Conservation (phyloP, 2,329 filamentous ascomycete genomes). For the Fusarium globosum region DNA sequence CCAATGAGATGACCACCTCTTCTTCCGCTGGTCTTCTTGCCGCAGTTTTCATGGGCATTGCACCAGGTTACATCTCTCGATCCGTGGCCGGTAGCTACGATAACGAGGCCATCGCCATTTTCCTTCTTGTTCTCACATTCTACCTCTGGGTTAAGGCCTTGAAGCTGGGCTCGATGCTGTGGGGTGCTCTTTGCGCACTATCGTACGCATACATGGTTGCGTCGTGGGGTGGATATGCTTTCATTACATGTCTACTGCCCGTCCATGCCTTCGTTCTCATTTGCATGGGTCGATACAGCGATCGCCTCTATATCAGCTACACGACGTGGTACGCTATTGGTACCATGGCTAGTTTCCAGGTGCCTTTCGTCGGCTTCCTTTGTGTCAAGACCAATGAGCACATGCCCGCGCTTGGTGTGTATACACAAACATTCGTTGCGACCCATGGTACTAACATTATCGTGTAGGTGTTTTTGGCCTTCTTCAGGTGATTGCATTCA, state of each 20-base stretch:
- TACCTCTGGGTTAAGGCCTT: slow-evolving; percentile 99
- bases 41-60: slow-evolving; percentile 96
- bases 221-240: slow-evolving; percentile 99
- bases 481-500: slow-evolving; percentile 90
- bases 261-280: slow-evolving; percentile 94
- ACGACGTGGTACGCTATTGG: slow-evolving; percentile 98
- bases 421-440: not conserved
- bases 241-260: slow-evolving; percentile 97
- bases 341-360: slow-evolving; percentile 97
- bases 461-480: slow-evolving; percentile 88
- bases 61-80: slow-evolving; percentile 96
- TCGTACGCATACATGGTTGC: slow-evolving; percentile 99
- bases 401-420: slow-evolving; percentile 89
- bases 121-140: slow-evolving; percentile 97
- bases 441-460: slow-evolving; percentile 14
- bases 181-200: slow-evolving; percentile 92
- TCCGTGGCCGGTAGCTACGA: slow-evolving; percentile 99
- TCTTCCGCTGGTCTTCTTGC: slow-evolving; percentile 94
- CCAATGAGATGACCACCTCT: slow-evolving; percentile 96
- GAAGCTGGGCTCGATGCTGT: slow-evolving; percentile 95
- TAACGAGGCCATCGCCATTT: slow-evolving; percentile 99
- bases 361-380: slow-evolving; percentile 97
- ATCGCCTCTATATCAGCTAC: slow-evolving; percentile 93
- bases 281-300: slow-evolving; percentile 96
- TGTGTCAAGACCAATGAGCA: slow-evolving; percentile 98